Evolutionary conservation across 2,329 filamentous ascomycete genomes (phyloP).

Genomic region (Thelonectria discophora): DNA sequence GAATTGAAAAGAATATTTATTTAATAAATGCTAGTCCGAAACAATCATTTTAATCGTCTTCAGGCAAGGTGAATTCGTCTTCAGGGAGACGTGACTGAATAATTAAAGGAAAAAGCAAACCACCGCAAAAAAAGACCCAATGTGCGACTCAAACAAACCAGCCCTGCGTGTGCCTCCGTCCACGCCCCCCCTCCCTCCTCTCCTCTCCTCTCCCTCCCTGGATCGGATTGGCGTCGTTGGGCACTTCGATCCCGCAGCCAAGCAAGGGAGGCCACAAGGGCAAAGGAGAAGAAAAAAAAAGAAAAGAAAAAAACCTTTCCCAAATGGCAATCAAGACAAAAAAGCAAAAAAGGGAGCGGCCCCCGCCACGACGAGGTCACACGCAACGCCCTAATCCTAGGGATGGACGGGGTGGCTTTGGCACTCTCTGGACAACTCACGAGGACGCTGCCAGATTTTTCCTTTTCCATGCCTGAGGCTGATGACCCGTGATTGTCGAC

Average conservation of each 20-base stretch:
- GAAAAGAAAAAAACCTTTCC: background rate
- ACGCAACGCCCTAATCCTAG: conserved; percentile 13
- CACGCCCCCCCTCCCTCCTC: background rate
- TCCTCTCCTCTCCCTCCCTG: background rate
- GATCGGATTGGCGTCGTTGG: conserved; percentile 7
- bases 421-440: conserved; percentile 6
- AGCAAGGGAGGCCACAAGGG: background rate
- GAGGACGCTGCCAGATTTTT: conserved; percentile 2
- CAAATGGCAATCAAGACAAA: background rate
- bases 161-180: background rate
- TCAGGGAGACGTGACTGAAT: no score
- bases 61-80: no score
- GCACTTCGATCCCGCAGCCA: conserved; percentile 15
- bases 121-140: no score
- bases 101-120: no score
- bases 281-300: conserved; percentile 7
- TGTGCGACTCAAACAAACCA: no score
- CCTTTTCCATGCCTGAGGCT: conserved; percentile 1
- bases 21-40: no score
- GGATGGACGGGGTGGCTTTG: background rate
- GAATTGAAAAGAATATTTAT: no score
- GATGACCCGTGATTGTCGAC: background rate
- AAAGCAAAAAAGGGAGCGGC: background rate
- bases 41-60: no score
- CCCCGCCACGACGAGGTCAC: conserved; percentile 21